These are phyloP conservation scores for Wallacemonas sp. DNA, from an alignment of 208 protist species.

Conservation along the genomic window DNA sequence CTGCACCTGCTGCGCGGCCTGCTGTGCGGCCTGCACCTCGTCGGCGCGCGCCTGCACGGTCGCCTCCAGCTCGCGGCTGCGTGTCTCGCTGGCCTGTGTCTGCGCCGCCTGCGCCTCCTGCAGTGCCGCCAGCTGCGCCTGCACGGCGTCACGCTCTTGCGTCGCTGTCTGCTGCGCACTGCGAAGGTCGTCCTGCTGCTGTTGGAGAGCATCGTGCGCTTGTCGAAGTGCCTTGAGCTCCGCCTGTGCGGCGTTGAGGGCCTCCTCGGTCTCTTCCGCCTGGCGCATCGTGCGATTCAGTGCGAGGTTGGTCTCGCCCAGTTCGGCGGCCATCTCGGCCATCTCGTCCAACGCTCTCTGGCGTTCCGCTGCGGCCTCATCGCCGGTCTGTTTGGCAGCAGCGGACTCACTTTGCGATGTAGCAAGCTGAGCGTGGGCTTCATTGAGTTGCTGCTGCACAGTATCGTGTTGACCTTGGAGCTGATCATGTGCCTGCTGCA, in stretches of 20 bases:
- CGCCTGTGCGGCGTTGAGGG: neutral
- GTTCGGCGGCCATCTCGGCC: neutral
- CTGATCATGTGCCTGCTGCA: conserved; percentile 6
- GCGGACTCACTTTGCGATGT: neutral
- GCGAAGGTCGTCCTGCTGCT: conserved; percentile 11
- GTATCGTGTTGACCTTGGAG: neutral
- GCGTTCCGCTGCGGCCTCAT: neutral
- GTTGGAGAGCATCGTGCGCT: no score
- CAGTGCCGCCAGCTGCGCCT: conserved; percentile 9
- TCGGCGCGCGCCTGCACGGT: conserved; percentile 7
- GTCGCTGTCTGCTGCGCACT: neutral
- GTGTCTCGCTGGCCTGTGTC: neutral
- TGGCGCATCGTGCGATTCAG: neutral
- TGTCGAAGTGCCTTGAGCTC: neutral
- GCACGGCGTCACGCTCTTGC: neutral
- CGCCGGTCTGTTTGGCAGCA: no score
- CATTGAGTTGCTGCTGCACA: no score
- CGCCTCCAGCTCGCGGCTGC: conserved; percentile 9
- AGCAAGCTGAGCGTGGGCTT: neutral
- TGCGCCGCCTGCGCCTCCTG: conserved; percentile 6
- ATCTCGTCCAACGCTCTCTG: neutral
- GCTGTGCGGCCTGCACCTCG: conserved; percentile 9
- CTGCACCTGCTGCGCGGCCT: conserved; percentile 1
- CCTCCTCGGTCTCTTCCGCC: neutral
- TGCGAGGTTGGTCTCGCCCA: conserved; percentile 3